Base-by-base conservation (phyloP, 2,329 filamentous ascomycete species). In the Trichoderma afroharzianum region DNA sequence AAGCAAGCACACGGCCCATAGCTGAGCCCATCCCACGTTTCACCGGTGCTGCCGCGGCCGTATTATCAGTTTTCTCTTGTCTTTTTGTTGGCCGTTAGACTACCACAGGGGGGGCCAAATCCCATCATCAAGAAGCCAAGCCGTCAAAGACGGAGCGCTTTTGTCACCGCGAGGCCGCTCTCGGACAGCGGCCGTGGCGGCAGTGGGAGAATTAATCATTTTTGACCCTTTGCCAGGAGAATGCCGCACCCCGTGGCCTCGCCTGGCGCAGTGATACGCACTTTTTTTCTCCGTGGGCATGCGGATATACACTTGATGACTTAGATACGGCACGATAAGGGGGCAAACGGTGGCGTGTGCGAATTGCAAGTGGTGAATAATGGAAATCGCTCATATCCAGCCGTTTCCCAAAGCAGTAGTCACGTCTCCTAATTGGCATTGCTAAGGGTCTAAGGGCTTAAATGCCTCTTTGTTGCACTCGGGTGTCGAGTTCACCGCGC, bases 371-470 rank as follows among this genome's bases (percentile, higher is more conserved):
- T 50, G 33, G 43, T 70, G 71, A 72, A 72, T 70, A 69, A 70
- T 72, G 26, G 43, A 72, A 72, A 72, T 72, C 66, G 62, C 71
- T 72, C 71, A 72, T 72, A 72, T 72, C 6, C 30, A 39, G 55
- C 36, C 50, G 36, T 63, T 63, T 57, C 68, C 68, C 18, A 55
- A 63, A 30, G 32, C 47, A 63, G 66, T 58, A 61, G 57, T 28
- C 43, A 26, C 57, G 55, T 68, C 66, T 50, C 66, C 39, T 70
- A 57, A 57, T 63, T 47, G 21, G 67, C 47, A 55, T 70, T 30
- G 18, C 32, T 57, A 21, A 63, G 68, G 47, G 50, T 24, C 32
- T 57, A 21, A 63, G 68, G 47, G 50, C 32, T 53, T 30, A 47
- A 43, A 61, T 53, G 26, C 12, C 67, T 50, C 30, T 55, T 18